These are phyloP conservation scores for Nymphaea colorata DNA, from an alignment of 164 flowering plant species.

Conservation along the genomic window DNA sequence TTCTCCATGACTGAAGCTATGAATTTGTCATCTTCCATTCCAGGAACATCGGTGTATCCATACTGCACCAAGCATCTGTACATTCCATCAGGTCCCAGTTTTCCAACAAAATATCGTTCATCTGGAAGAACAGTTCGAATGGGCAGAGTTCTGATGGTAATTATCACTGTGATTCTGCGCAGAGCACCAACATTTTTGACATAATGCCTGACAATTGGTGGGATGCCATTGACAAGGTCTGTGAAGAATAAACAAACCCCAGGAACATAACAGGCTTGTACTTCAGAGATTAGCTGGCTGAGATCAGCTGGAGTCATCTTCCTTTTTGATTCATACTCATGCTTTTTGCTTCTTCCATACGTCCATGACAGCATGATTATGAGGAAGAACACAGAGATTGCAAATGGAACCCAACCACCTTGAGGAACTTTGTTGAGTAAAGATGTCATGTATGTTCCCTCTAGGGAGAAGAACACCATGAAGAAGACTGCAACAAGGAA, in stretches of 20 bases:
- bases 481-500: slow-evolving; percentile 9
- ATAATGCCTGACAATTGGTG: slow-evolving; percentile 19
- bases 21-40: slow-evolving; percentile 10
- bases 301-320: slow-evolving; percentile 13
- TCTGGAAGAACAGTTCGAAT: slow-evolving; percentile 11
- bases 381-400: slow-evolving; percentile 11
- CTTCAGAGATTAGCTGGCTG: slow-evolving; percentile 5
- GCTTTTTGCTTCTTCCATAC: slow-evolving; percentile 17
- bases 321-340: slow-evolving; percentile 8
- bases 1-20: slow-evolving; percentile 8
- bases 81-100: slow-evolving; percentile 9
- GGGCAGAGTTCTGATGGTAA: slow-evolving; percentile 8
- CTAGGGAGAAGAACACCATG: slow-evolving; percentile 8
- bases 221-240: slow-evolving; percentile 17
- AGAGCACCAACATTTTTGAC: slow-evolving; percentile 8
- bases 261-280: slow-evolving; percentile 3
- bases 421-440: slow-evolving; percentile 17
- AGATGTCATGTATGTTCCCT: slow-evolving; percentile 18
- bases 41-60: slow-evolving; percentile 14
- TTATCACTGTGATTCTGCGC: slow-evolving; percentile 3
- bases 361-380: slow-evolving; percentile 14
- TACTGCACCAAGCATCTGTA: slow-evolving; percentile 19
- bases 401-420: slow-evolving; percentile 22
- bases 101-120: slow-evolving; percentile 11
- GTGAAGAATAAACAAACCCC: slow-evolving; percentile 22